Conservation (phyloP, 2,329 filamentous ascomycete species). For the Celoporthe dispersa region DNA sequence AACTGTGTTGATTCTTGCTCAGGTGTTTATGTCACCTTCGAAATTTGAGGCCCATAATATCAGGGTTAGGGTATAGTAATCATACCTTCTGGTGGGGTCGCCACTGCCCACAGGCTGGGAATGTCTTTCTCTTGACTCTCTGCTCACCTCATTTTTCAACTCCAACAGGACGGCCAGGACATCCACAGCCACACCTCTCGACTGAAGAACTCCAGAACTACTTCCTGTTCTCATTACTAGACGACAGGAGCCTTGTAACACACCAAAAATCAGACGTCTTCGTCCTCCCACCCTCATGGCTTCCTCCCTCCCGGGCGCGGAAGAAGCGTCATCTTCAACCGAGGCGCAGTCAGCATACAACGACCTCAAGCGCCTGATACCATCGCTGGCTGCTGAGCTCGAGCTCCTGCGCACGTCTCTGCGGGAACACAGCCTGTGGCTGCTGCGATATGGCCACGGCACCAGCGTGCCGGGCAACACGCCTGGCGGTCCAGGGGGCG, state of each 20-base stretch:
- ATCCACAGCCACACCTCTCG: not conserved
- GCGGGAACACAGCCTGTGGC: slow-evolving; percentile 39
- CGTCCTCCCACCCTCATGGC: slow-evolving; percentile 2
- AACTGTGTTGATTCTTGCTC: no score
- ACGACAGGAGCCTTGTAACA: not conserved
- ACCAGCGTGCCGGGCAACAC: slow-evolving; percentile 18
- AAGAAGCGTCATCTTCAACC: slow-evolving; percentile 23
- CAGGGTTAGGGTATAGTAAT: not conserved
- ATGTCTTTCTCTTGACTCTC: not conserved
- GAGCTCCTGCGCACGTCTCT: slow-evolving; percentile 37
- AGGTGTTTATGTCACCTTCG: not conserved
- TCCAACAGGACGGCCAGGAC: not conserved
- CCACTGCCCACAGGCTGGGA: not conserved
- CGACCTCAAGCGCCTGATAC: slow-evolving; percentile 37
- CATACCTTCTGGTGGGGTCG: not conserved
- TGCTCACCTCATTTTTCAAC: not conserved
- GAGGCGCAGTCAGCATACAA: slow-evolving; percentile 34
- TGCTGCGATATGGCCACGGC: slow-evolving; percentile 36
- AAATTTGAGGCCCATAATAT: not conserved
- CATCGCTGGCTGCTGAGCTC: slow-evolving; percentile 36
- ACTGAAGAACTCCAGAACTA: not conserved
- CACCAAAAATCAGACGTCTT: not conserved
- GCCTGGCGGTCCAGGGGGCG: not conserved
- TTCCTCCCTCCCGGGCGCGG: slow-evolving; percentile 3
- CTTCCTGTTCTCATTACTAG: not conserved